Evolutionary conservation across 108 stramenopile genomes (phyloP), one percentile per base, ranked within the genome.

Genomic region (Cyclotella atomus): DNA sequence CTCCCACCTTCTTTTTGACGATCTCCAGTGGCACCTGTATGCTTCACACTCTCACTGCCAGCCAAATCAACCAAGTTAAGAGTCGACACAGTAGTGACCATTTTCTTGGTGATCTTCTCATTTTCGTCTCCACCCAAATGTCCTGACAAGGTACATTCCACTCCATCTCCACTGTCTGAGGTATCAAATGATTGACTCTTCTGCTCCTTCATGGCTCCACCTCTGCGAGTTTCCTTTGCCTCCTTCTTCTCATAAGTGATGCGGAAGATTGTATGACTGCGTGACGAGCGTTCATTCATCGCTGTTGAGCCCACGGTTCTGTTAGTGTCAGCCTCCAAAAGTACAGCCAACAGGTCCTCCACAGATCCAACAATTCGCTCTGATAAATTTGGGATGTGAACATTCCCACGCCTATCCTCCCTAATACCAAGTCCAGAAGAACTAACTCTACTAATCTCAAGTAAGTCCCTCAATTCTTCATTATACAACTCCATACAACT

Each of bases 401-500:
- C 95, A 69, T 97, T 96, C 9, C 98, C 95, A 46, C 88, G 83
- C 24, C 97, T 89, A 32, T 97, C 99, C 27, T 86, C 87, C 67
- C 93, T 85, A 6, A 88, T 71, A 52, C 78, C 63, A 53, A 76
- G 55, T 21, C 59, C 21, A 5, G 23, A 66, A 44, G 50, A 29
- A 44, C 20, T 38, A 44, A 27, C 33, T 16, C 32, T 30, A 63
- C 12, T 16, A 27, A 45, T 36, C 35, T 49, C 70, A 20, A 99
- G 88, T 66, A 99, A 81, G 82, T 99, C 98, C n/a, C 91, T 83
- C n/a, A 99, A 81, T 41, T 93, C 73, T 75, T 99, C 98, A 73
- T 99, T 98, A 84, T 99, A 99, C 8, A 99, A 92, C 82, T 99
- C 98, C 59, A 99, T 80, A 76, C 93, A 99, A 14, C 94, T 96